phyloP scores from a whole-genome alignment of 2,329 filamentous ascomycete species.

The Teratosphaeria nubilosa region DNA sequence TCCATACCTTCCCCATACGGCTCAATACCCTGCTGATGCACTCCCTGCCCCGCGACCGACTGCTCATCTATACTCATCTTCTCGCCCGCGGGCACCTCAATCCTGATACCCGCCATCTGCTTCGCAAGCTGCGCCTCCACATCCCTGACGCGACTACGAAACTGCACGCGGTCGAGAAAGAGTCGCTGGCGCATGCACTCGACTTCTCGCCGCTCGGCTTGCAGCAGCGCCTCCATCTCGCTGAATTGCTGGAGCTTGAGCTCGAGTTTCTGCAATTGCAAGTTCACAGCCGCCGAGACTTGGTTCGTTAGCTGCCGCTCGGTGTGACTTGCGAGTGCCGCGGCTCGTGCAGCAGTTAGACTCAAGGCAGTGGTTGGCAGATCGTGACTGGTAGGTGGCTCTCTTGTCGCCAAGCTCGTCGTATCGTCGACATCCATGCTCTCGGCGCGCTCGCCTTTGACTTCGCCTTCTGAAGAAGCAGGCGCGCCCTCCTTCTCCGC shows the following conservation, averaged over 20 bases:
- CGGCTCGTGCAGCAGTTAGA: constrained; percentile 73
- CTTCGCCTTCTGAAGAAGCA: constrained; percentile 26
- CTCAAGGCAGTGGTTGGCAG: constrained; percentile 70
- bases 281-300: constrained; percentile 82
- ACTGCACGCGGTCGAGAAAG: constrained; percentile 81
- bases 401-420: constrained; percentile 38
- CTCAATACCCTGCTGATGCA: constrained; percentile 7
- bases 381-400: constrained; percentile 29
- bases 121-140: constrained; percentile 51
- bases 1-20: constrained; percentile 15
- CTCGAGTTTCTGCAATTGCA: constrained; percentile 91
- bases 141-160: constrained; percentile 77
- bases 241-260: constrained; percentile 93
- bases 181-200: constrained; percentile 87
- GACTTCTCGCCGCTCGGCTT: constrained; percentile 84
- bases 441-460: constrained; percentile 42
- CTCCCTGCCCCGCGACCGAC: background rate
- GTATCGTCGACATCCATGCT: constrained; percentile 50
- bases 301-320: constrained; percentile 94
- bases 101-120: constrained; percentile 14
- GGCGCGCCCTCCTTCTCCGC: constrained; percentile 34
- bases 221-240: constrained; percentile 86
- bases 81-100: constrained; percentile 14
- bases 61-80: constrained; percentile 11
- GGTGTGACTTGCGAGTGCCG: constrained; percentile 85